phyloP scores from a whole-genome alignment of 2,329 filamentous ascomycete genomes.

The Fragosphaeria purpurea region DNA sequence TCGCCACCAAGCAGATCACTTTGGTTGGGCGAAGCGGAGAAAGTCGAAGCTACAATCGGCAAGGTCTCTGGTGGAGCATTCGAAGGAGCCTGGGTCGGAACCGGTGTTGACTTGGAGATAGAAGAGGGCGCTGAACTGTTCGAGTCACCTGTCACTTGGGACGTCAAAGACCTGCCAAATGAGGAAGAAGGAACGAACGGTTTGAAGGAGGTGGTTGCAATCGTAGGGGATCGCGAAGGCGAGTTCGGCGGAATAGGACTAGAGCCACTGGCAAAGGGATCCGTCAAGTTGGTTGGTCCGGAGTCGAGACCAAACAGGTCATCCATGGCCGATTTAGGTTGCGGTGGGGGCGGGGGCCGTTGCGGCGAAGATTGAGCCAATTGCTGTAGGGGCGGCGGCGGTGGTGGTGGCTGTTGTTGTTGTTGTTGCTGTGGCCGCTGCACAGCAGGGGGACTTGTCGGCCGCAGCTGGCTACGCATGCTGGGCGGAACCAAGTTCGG shows the following conservation, averaged over 20 bases:
- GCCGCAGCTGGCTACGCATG: constrained; percentile 55
- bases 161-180: constrained; percentile 74
- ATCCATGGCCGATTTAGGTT: constrained; percentile 64
- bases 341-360: constrained; percentile 25
- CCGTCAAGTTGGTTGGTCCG: constrained; percentile 50
- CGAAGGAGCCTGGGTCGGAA: not conserved
- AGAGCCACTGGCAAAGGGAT: constrained; percentile 50
- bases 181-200: constrained; percentile 87
- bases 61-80: not conserved
- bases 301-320: constrained; percentile 90
- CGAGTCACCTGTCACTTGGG: constrained; percentile 63
- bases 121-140: constrained; percentile 34
- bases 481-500: constrained; percentile 76
- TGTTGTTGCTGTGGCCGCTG: constrained; percentile 24
- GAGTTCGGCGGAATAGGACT: constrained; percentile 42
- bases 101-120: constrained; percentile 19
- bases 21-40: constrained; percentile 22
- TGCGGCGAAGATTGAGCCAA: constrained; percentile 44
- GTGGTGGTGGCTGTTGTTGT: constrained; percentile 17
- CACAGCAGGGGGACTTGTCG: constrained; percentile 33
- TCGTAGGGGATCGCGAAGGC: constrained; percentile 37
- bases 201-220: constrained; percentile 54
- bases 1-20: constrained; percentile 90
- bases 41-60: not conserved
- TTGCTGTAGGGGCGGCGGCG: constrained; percentile 25